These are phyloP conservation scores for Phoma sp. DNA, from an alignment of 2,329 filamentous ascomycete species.

Conservation along the genomic window DNA sequence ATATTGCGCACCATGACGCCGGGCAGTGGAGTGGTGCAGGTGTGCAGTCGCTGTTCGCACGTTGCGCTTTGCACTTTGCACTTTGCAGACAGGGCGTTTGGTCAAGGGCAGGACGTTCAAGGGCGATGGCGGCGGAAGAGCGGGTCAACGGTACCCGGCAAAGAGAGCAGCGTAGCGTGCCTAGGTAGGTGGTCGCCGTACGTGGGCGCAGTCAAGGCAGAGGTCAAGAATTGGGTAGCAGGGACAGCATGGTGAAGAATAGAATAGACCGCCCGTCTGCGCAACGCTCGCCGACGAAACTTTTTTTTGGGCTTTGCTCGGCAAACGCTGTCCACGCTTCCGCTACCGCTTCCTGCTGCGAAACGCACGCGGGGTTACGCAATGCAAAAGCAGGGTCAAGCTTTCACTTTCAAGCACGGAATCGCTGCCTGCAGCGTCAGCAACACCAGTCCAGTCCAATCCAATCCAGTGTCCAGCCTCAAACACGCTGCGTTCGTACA, in stretches of 20 bases:
- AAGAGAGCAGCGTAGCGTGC: neutral
- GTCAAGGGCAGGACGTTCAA: constrained; percentile 13
- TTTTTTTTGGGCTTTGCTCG: constrained; percentile 24
- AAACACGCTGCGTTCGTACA: too few relatives aligned
- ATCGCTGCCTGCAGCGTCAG: constrained; percentile 18
- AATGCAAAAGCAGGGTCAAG: constrained; percentile 16
- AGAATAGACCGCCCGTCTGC: constrained; percentile 13
- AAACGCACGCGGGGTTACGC: constrained; percentile 18
- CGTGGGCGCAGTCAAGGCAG: constrained; percentile 31
- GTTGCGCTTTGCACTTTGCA: constrained; percentile 3
- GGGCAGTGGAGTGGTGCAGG: constrained; percentile 1
- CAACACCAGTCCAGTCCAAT: neutral
- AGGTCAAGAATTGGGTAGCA: constrained; percentile 40
- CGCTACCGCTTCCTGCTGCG: too few relatives aligned
- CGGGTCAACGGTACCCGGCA: constrained; percentile 1
- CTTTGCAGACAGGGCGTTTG: too few relatives aligned
- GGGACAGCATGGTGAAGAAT: constrained; percentile 37
- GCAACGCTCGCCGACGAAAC: constrained; percentile 26
- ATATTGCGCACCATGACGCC: constrained; percentile 87
- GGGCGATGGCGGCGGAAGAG: constrained; percentile 9
- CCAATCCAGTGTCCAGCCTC: too few relatives aligned
- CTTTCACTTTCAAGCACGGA: constrained; percentile 31
- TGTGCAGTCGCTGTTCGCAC: neutral
- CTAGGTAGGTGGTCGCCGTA: constrained; percentile 23
- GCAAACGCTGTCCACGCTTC: too few relatives aligned